Conservation (phyloP, 75 land plant genomes). For the Ceratopteris richardii region DNA sequence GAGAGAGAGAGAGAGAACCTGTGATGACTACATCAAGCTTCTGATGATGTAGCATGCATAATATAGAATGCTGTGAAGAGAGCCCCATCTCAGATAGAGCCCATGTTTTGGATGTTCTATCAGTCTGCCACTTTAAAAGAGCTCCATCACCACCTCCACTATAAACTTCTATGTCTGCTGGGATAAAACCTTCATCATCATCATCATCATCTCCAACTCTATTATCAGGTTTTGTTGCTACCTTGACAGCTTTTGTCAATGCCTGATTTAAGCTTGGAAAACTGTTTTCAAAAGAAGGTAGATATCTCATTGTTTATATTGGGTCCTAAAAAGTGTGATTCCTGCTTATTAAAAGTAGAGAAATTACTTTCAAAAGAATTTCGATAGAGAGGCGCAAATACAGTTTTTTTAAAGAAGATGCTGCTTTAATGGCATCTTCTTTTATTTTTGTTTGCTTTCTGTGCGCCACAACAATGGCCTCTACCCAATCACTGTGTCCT, state of each 20-base stretch:
- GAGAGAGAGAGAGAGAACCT: slow-evolving; percentile 4
- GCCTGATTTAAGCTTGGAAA: no score
- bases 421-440: neutral
- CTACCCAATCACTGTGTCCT: slow-evolving; percentile 28
- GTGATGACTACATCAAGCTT: slow-evolving; percentile 18
- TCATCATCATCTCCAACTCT: neutral
- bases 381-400: neutral
- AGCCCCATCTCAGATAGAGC: slow-evolving; percentile 3
- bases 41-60: slow-evolving; percentile 20
- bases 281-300: no score
- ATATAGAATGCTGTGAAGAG: slow-evolving; percentile 3
- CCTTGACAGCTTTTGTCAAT: no score
- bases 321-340: no score
- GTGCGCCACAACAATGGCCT: slow-evolving; percentile 8
- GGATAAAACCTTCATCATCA: slow-evolving; percentile 1
- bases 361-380: no score
- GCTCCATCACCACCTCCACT: slow-evolving; percentile 20
- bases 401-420: slow-evolving; percentile 3
- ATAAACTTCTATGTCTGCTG: slow-evolving; percentile 11
- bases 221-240: neutral
- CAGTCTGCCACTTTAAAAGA: slow-evolving; percentile 18
- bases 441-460: slow-evolving; percentile 12
- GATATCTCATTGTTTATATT: no score
- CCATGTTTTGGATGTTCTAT: slow-evolving; percentile 15
- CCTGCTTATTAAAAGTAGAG: no score